A percentile compares a stretch with the other conserved stretches of the same genome.
Evolutionary conservation across 139 green algal genomes (phyloP).

Genomic region (Haematococcus lacustris): DNA sequence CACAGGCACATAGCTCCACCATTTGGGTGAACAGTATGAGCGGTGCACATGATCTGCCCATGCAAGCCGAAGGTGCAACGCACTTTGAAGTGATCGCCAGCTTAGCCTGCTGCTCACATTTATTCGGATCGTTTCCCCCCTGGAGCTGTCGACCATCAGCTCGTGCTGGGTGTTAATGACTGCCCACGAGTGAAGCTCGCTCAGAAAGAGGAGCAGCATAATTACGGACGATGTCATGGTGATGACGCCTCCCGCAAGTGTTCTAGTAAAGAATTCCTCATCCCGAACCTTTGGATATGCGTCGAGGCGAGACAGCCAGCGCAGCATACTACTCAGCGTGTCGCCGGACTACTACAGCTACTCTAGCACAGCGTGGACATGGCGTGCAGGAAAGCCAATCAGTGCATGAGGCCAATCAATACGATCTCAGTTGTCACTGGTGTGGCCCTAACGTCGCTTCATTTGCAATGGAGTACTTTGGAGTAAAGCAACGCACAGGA

Average conservation of each 20-base stretch:
- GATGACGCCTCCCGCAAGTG: conserved; percentile 83
- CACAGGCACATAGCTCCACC: not conserved
- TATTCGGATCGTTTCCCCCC: conserved; percentile 82
- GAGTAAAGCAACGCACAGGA: too few relatives aligned
- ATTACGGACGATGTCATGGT: conserved; percentile 77
- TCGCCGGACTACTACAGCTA: too few relatives aligned
- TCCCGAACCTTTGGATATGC: not conserved
- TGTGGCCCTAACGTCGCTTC: too few relatives aligned
- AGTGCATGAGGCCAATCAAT: too few relatives aligned
- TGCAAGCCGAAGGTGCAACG: not conserved
- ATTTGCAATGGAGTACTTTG: too few relatives aligned
- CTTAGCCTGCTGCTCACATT: conserved; percentile 49
- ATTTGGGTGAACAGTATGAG: not conserved
- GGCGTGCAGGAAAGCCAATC: too few relatives aligned
- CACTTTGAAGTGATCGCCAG: not conserved
- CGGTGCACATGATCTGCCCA: not conserved
- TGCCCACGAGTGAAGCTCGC: conserved; percentile 77
- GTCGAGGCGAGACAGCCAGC: too few relatives aligned
- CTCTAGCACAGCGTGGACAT: too few relatives aligned
- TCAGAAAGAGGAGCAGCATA: conserved; percentile 90
- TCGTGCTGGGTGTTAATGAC: conserved; percentile 59
- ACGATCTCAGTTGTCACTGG: too few relatives aligned
- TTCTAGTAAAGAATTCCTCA: conserved; percentile 89
- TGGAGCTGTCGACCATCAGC: conserved; percentile 80
- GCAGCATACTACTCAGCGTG: too few relatives aligned